phyloP scores from a whole-genome alignment of 2,329 filamentous ascomycete genomes.

The Zasmidium citrigriseum region DNA sequence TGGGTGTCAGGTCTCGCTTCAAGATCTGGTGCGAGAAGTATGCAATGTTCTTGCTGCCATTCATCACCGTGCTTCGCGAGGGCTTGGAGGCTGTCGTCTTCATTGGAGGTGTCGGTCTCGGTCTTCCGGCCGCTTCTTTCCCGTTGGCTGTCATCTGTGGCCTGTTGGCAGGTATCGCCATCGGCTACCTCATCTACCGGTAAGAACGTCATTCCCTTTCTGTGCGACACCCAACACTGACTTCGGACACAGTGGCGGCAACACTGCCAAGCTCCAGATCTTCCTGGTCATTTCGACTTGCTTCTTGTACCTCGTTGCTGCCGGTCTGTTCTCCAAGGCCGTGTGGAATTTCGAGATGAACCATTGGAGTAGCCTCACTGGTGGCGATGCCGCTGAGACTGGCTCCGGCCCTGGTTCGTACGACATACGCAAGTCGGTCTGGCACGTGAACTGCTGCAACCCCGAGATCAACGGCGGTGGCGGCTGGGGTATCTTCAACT shows the following conservation, averaged over 20 bases:
- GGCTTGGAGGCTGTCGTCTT: conserved; percentile 86
- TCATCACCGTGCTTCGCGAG: conserved; percentile 83
- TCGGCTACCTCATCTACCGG: conserved; percentile 79
- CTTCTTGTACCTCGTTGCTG: conserved; percentile 80
- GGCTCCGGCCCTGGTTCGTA: conserved; percentile 74
- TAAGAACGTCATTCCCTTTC: conserved; percentile 43
- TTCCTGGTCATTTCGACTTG: conserved; percentile 84
- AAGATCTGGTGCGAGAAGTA: conserved; percentile 74
- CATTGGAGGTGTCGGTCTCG: conserved; percentile 79
- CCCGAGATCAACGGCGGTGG: conserved; percentile 70
- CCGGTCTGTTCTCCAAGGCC: conserved; percentile 75
- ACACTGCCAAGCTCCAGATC: conserved; percentile 66
- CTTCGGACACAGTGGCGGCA: conserved; percentile 53
- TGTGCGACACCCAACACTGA: conserved; percentile 15
- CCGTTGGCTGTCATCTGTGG: conserved; percentile 76
- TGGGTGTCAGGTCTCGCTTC: conserved; percentile 47
- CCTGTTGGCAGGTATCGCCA: conserved; percentile 63
- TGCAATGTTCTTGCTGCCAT: conserved; percentile 82
- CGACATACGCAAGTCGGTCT: conserved; percentile 74
- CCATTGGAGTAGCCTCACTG: conserved; percentile 65
- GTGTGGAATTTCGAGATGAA: conserved; percentile 75
- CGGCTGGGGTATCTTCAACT: conserved; percentile 86
- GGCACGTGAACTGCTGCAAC: conserved; percentile 85
- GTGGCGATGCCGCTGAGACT: conserved; percentile 63
- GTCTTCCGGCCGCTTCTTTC: conserved; percentile 72